Evolutionary conservation across 176 grass and related monocot species (phyloP), one percentile per base, ranked within the genome.

Genomic region (Carex littledalei): DNA sequence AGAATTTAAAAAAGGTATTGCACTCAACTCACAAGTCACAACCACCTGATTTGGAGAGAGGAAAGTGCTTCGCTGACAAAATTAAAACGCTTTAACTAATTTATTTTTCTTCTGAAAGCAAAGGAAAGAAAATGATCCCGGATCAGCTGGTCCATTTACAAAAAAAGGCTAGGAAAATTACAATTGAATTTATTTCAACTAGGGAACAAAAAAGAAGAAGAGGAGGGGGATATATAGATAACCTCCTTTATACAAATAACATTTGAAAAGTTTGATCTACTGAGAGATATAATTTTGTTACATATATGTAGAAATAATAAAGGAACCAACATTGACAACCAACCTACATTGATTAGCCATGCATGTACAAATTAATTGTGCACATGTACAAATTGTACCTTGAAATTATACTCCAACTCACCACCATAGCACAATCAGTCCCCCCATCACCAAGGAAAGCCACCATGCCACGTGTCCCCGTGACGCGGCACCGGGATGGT

Each of bases 391-490:
- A 65, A 54, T 57, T 68, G 63, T 80, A 80, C 41, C 37, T 69
- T 50, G 59, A 67, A 83, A 53, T 82, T 50, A 45, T 45, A 11
- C 37, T 83, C 41, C 16, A 54, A 54, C 81, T 83, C 81, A 64
- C 29, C 56, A 89, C 90, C 94, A 91, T 81, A 89, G 69, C 41
- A 43, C 67, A 20, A 93, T 8, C 45, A 58, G 81, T 24, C 84
- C 84, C 15, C 81, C 86, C 14, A 62, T 60, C 1, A 57, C 62
- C 1, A 77, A 47, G 20, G 67, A 6, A 26, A 80, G 0, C 61
- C 10, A 63, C 91, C 83, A 91, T 0, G 18, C 0, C 0, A 11
- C 57, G 3, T 6, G 0, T 53, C 49, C 0, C 24, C 69, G 73
- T 0, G 86, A 65, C 1, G 91, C 89, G n/a, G 14, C 87, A 41